Base-by-base conservation (phyloP, 192 early-diverging fungal genomes). In the Rhizoclosmatium sp. region DNA sequence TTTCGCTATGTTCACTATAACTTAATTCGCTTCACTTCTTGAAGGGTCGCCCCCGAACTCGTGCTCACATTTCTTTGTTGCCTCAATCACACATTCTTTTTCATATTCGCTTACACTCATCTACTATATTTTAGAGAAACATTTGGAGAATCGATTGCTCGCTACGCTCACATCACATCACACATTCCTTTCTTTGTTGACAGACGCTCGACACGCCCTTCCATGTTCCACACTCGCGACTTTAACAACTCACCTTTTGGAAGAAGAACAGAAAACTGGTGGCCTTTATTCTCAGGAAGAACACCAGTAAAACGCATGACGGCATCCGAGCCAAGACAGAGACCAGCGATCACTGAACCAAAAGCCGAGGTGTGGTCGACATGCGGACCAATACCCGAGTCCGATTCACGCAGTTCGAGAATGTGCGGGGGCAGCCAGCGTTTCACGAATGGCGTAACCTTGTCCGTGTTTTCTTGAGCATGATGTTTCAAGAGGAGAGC, bases 351-450 rank as follows among this genome's bases (percentile, higher is more conserved):
- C 4, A 91, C 88, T 3, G 85, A 81, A 0, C 95, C 95, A 14
- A 93, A 95, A 45, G 92, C 93, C 44, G 92, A 90, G 7, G 91
- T 73, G 73, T 96, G 94, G 79, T 96, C 95, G 3, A 96, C 90
- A 79, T 96, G 95, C 4, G 92, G 88, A 80, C 89, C 86, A 72
- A 96, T 96, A 62, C 92, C 92, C 47, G 93, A 91, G 2, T 89
- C 83, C 3, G 86, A 80, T 59, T 89, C 88, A 1, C 66, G 66
- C 14, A 96, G 83, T 64, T 96, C 95, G 74, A 96, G 82, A 47
- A 96, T 90, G 78, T 96, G 95, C 10, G 92, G 91, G 10, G 91
- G 85, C 14, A 94, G 78, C 93, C 93, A 96, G 21, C 65, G 23
- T 45, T 61, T 42, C 23, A 71, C 54, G 9, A 58, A 46, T 12